phyloP scores from a whole-genome alignment of 345 rosid species.

The Zanthoxylum bungeanum region DNA sequence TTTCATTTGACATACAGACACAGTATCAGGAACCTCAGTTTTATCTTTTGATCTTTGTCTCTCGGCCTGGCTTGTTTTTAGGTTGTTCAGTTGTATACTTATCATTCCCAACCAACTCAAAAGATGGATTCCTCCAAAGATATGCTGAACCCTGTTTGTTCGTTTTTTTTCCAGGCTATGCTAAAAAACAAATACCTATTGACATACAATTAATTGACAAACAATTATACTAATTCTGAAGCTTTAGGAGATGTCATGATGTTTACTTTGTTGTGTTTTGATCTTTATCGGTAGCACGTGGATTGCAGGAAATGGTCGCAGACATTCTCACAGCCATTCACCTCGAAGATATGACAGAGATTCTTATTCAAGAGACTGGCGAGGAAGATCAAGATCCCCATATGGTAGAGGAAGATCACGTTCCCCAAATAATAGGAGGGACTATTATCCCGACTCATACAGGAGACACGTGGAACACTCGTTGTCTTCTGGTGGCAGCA shows the following conservation, averaged over 20 bases:
- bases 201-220: neutral
- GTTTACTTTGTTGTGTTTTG: neutral
- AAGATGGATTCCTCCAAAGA: neutral
- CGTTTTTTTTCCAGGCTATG: neutral
- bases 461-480: constrained; percentile 39
- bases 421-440: constrained; percentile 37
- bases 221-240: neutral
- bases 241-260: neutral
- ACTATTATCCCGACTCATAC: constrained; percentile 26
- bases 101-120: neutral
- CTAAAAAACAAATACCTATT: neutral
- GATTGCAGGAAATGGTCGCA: constrained; percentile 36
- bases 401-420: constrained; percentile 30
- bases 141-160: neutral
- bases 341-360: constrained; percentile 41
- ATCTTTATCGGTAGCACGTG: neutral
- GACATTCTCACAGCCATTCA: constrained; percentile 51
- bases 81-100: neutral
- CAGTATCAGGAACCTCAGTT: neutral
- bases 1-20: too few relatives aligned
- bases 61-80: neutral
- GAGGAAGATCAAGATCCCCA: constrained; percentile 53
- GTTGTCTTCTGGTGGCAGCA: constrained; percentile 26
- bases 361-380: constrained; percentile 36
- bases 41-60: neutral